A percentile compares a stretch with the other conserved stretches of the same genome.
phyloP scores from a whole-genome alignment of 164 flowering plant genomes.

The Houttuynia cordata region DNA sequence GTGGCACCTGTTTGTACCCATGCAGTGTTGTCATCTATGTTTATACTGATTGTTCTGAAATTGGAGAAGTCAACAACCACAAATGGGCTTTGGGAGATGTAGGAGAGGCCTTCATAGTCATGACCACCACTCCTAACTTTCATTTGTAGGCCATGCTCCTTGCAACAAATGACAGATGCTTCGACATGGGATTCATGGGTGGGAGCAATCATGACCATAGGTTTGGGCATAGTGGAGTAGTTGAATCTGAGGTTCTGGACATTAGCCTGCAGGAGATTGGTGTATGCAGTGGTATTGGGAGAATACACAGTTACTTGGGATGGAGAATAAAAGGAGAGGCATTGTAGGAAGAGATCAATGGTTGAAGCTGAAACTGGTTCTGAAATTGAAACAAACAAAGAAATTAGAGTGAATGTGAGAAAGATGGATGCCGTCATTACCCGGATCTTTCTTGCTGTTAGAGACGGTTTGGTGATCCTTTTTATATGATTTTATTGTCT shows the following conservation, averaged over 20 bases:
- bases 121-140: constrained; percentile 25
- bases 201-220: constrained; percentile 16
- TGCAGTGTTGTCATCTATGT: constrained; percentile 1
- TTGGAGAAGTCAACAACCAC: constrained; percentile 1
- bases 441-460: background rate
- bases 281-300: constrained; percentile 1
- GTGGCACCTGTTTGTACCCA: constrained; percentile 5
- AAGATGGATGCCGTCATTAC: background rate
- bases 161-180: constrained; percentile 17
- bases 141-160: constrained; percentile 7
- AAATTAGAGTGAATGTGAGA: background rate
- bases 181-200: constrained; percentile 11
- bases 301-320: background rate
- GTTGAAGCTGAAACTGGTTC: background rate
- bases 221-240: constrained; percentile 6
- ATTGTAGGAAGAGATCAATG: background rate
- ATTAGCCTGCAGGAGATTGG: constrained; percentile 7
- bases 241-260: constrained; percentile 11
- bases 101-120: constrained; percentile 14
- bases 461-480: background rate
- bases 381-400: background rate
- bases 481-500: background rate
- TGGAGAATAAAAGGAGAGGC: background rate
- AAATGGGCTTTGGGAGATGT: background rate
- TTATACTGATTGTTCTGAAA: constrained; percentile 1